Percentiles rank a stretch among this genome's conserved stretches.
phyloP scores from a whole-genome alignment of 371 early-diverging fungal species.

The Mortierella sp. region DNA sequence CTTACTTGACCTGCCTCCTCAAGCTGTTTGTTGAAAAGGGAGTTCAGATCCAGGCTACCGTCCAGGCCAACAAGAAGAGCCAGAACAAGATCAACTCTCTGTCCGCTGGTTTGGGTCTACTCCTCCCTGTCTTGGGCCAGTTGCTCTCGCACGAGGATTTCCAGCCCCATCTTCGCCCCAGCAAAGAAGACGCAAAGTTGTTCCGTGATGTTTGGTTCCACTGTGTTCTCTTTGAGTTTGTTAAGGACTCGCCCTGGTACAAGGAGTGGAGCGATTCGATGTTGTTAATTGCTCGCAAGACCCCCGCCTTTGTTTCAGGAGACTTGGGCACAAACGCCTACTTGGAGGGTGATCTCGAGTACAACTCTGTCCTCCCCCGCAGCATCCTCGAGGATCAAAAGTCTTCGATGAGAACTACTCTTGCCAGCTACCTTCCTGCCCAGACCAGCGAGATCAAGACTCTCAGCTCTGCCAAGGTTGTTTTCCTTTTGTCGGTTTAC shows the following conservation, averaged over 20 bases:
- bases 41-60: conserved; percentile 67
- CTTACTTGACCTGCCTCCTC: conserved; percentile 70
- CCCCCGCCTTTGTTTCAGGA: conserved; percentile 87
- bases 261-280: conserved; percentile 81
- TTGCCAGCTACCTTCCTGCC: conserved; percentile 62
- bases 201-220: conserved; percentile 95
- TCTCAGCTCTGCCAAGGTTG: conserved; percentile 80
- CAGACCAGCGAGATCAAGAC: conserved; percentile 73
- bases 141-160: conserved; percentile 75
- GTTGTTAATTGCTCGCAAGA: conserved; percentile 83
- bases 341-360: conserved; percentile 91
- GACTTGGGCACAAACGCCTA: conserved; percentile 76
- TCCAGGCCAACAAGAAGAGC: conserved; percentile 64
- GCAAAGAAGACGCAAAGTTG: conserved; percentile 74
- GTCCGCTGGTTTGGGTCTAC: conserved; percentile 74
- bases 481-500: conserved; percentile 89
- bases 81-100: conserved; percentile 64
- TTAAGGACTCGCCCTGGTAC: conserved; percentile 85
- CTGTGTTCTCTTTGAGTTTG: conserved; percentile 83
- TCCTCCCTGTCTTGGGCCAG: conserved; percentile 76
- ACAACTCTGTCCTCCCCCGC: conserved; percentile 86
- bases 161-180: conserved; percentile 70
- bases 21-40: conserved; percentile 82
- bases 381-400: conserved; percentile 75
- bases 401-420: conserved; percentile 51